Evolutionary conservation across 352 stramenopile genomes (phyloP).

Genomic region (Phytophthora melonis): DNA sequence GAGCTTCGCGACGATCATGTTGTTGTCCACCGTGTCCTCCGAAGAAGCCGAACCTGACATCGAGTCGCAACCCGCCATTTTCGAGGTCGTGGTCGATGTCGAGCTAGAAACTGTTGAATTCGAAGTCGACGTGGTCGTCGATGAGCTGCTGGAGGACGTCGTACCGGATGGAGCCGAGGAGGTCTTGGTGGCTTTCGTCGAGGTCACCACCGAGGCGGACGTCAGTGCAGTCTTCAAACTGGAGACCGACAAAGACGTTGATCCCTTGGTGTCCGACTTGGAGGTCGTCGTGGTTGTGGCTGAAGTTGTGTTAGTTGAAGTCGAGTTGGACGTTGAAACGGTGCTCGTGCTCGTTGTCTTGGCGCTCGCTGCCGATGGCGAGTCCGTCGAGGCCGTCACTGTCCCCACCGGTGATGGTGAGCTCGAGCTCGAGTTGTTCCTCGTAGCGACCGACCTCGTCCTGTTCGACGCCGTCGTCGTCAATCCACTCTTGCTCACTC

Average conservation of each 20-base stretch:
- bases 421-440: neutral
- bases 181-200: constrained; percentile 3
- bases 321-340: neutral
- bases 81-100: constrained; percentile 5
- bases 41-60: neutral
- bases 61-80: neutral
- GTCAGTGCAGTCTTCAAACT: constrained; percentile 19
- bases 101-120: constrained; percentile 10
- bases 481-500: constrained; percentile 3
- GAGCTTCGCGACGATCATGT: constrained; percentile 23
- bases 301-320: neutral
- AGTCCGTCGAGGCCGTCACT: neutral
- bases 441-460: constrained; percentile 3
- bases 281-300: constrained; percentile 3
- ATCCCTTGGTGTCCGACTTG: neutral
- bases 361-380: neutral
- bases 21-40: constrained; percentile 16
- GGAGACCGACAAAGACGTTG: neutral
- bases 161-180: neutral
- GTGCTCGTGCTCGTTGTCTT: constrained; percentile 3
- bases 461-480: constrained; percentile 8
- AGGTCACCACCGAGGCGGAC: constrained; percentile 24
- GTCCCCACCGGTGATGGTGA: neutral
- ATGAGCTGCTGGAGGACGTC: constrained; percentile 18
- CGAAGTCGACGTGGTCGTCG: constrained; percentile 6